Percentiles rank a stretch among this genome's conserved stretches.
These are phyloP conservation scores for Acanthamoeba sp. DNA, from an alignment of 208 protist species.

Conservation along the genomic window DNA sequence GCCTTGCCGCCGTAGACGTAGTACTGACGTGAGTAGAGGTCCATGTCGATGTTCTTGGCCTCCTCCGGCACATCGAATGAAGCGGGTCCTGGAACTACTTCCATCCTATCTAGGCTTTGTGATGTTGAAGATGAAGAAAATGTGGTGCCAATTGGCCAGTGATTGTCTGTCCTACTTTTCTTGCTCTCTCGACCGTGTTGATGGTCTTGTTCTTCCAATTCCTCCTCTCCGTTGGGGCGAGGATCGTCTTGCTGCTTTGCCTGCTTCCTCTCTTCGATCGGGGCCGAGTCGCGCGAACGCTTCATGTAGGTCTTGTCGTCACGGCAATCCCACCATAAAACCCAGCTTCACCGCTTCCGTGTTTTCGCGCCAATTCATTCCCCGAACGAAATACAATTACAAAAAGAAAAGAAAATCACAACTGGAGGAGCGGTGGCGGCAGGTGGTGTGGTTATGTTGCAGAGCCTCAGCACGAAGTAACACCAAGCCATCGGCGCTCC, in stretches of 20 bases:
- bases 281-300: neutral
- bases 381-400: neutral
- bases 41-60: conserved; percentile 69
- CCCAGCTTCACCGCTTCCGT: neutral
- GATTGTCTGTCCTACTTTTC: neutral
- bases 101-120: neutral
- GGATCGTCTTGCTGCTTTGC: neutral
- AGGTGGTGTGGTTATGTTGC: too few relatives aligned
- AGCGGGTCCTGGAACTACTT: neutral
- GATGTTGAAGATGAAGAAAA: neutral
- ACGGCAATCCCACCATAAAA: neutral
- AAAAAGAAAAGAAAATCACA: neutral
- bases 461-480: too few relatives aligned
- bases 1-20: conserved; percentile 64
- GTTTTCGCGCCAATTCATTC: neutral
- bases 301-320: neutral
- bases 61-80: conserved; percentile 59
- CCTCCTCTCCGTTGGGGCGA: neutral
- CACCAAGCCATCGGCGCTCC: too few relatives aligned
- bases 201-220: neutral
- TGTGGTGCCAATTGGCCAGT: neutral
- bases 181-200: neutral
- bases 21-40: conserved; percentile 59
- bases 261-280: neutral
- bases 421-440: too few relatives aligned